Conservation (phyloP, 2,329 filamentous ascomycete species). For the Periconia macrospinosa region DNA sequence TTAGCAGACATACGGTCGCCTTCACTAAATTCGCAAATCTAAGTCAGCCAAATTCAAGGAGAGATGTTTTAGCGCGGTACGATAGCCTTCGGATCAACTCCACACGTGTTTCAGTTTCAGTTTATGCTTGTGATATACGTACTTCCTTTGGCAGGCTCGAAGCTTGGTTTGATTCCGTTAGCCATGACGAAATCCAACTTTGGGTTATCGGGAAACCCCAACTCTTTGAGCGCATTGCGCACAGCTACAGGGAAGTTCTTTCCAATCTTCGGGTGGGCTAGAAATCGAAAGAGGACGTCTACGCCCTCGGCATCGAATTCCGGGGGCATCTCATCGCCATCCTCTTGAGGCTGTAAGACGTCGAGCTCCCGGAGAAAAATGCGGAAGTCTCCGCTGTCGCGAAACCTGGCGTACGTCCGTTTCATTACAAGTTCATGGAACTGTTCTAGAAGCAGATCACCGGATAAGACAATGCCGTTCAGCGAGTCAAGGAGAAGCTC, state of each 20-base stretch:
- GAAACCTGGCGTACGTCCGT: constrained; percentile 7
- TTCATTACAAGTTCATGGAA: constrained; percentile 10
- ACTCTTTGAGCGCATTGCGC: constrained; percentile 4
- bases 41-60: not conserved
- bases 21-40: not conserved
- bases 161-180: not conserved
- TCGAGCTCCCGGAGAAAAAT: constrained; percentile 7
- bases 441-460: constrained; percentile 18
- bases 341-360: constrained; percentile 2
- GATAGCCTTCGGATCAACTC: too few species aligned
- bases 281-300: constrained; percentile 9
- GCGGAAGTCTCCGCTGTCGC: constrained; percentile 5
- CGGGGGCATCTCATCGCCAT: not conserved
- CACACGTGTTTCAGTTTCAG: too few species aligned
- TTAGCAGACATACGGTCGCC: not conserved
- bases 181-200: not conserved
- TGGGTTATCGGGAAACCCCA: constrained; percentile 5
- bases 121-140: too few species aligned
- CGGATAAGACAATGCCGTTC: constrained; percentile 12
- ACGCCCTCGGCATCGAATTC: constrained; percentile 4
- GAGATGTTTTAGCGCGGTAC: not conserved
- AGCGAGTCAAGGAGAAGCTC: constrained; percentile 14
- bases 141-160: not conserved
- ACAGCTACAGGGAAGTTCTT: constrained; percentile 7
- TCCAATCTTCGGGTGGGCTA: not conserved